These are phyloP conservation scores for Scenedesmus sp. DNA, from an alignment of 163 green algal species.

Conservation along the genomic window DNA sequence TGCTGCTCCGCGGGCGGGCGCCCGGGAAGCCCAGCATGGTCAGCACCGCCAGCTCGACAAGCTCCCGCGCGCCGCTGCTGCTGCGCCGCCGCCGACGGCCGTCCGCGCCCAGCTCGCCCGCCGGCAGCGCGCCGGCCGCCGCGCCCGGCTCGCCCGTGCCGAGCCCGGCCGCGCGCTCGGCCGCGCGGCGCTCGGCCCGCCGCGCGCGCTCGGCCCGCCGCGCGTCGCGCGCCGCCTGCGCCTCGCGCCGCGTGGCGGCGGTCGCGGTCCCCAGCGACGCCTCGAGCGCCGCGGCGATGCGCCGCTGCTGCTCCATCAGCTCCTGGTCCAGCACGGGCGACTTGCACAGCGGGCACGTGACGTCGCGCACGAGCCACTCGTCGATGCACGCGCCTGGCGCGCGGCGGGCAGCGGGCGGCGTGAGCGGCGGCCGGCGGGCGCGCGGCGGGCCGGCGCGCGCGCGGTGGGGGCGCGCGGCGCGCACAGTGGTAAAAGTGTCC, in stretches of 20 bases:
- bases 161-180: too few species aligned
- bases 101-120: too few species aligned
- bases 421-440: too few species aligned
- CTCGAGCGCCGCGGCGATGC: background rate
- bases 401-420: too few species aligned
- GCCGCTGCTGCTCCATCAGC: constrained; percentile 19
- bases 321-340: constrained; percentile 29
- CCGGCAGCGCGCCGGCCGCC: too few species aligned
- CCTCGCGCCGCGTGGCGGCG: background rate
- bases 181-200: background rate
- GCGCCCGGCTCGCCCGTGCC: too few species aligned
- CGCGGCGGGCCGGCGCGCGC: too few species aligned
- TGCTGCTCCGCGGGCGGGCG: too few species aligned
- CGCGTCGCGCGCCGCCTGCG: too few species aligned
- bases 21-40: background rate
- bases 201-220: constrained; percentile 15
- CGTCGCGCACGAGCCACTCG: constrained; percentile 64
- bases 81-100: background rate
- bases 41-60: background rate
- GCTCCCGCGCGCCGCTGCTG: background rate
- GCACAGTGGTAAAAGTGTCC: constrained; percentile 79
- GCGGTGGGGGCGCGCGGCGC: too few species aligned
- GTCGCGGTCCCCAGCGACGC: background rate
- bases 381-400: too few species aligned
- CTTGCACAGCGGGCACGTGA: constrained; percentile 55